Percentiles rank a stretch among this genome's conserved stretches.
These are phyloP conservation scores for Daedaleopsis nitida DNA, from an alignment of 768 basidiomycete genomes.

Conservation along the genomic window DNA sequence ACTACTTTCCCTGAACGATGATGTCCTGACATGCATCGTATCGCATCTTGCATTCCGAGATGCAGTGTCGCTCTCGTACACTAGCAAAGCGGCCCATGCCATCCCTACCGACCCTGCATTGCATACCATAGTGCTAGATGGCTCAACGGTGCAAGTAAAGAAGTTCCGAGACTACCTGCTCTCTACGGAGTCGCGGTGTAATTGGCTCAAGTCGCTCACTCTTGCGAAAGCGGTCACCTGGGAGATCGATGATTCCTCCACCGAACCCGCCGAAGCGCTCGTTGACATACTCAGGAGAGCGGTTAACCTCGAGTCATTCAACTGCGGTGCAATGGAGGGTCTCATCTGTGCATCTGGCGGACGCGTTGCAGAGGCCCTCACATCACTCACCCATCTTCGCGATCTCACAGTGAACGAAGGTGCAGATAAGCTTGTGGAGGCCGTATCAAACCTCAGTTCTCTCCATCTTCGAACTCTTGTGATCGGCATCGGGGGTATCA, in stretches of 20 bases:
- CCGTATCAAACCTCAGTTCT: neutral
- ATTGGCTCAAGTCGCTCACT: slow-evolving; percentile 4
- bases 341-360: neutral
- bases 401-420: neutral
- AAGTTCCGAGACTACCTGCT: slow-evolving; percentile 13
- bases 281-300: slow-evolving; percentile 4
- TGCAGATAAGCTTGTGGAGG: neutral
- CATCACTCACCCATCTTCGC: neutral
- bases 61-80: slow-evolving; percentile 6
- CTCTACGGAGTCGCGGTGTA: neutral
- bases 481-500: neutral
- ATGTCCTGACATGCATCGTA: slow-evolving; percentile 7
- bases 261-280: neutral
- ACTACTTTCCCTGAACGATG: neutral
- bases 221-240: slow-evolving; percentile 8
- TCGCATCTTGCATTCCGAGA: slow-evolving; percentile 3
- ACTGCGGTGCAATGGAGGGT: slow-evolving; percentile 7
- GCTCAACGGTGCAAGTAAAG: slow-evolving; percentile 1
- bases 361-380: neutral
- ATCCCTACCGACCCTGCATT: slow-evolving; percentile 10
- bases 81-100: slow-evolving; percentile 6
- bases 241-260: neutral
- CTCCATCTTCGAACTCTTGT: neutral
- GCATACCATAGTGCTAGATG: slow-evolving; percentile 2
- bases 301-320: slow-evolving; percentile 1